Evolutionary conservation across 1,139 yeast genomes (phyloP).

Genomic region (Sugiyamaella neomexicana): DNA sequence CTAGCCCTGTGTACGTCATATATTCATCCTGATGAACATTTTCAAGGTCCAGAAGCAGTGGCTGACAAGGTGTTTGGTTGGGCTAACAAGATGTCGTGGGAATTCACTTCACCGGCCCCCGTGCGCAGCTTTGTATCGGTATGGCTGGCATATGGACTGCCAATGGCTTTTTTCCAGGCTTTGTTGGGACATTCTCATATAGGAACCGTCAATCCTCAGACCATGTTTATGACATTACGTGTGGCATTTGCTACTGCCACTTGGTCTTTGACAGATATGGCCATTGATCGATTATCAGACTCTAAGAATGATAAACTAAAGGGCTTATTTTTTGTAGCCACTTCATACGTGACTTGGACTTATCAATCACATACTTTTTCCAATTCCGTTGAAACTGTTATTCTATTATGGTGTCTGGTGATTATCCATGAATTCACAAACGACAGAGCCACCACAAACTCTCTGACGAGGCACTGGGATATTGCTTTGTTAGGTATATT

Average conservation of each 20-base stretch:
- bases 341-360: slow-evolving; percentile 77
- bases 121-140: slow-evolving; percentile 76
- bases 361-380: slow-evolving; percentile 89
- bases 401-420: slow-evolving; percentile 58
- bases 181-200: slow-evolving; percentile 29
- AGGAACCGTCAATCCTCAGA: slow-evolving; percentile 34
- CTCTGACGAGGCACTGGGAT: slow-evolving; percentile 33
- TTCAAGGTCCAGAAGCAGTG: slow-evolving; percentile 80
- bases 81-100: slow-evolving; percentile 77
- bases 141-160: slow-evolving; percentile 63
- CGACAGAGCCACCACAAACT: slow-evolving; percentile 29
- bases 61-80: slow-evolving; percentile 51
- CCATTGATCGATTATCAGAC: slow-evolving; percentile 50
- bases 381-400: slow-evolving; percentile 76
- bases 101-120: slow-evolving; percentile 58
- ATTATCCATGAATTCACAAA: slow-evolving; percentile 40
- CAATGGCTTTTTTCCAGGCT: slow-evolving; percentile 44
- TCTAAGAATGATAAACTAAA: slow-evolving; percentile 64
- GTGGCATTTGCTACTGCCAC: slow-evolving; percentile 56
- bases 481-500: slow-evolving; percentile 52
- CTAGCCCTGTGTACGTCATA: slow-evolving; percentile 75
- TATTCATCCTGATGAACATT: slow-evolving; percentile 97
- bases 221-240: slow-evolving; percentile 59
- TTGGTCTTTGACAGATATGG: slow-evolving; percentile 59
- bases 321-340: slow-evolving; percentile 62